A percentile compares a stretch with the other conserved stretches of the same genome.
These are phyloP conservation scores for Boletales sp. DNA, from an alignment of 768 basidiomycete genomes.

Conservation along the genomic window DNA sequence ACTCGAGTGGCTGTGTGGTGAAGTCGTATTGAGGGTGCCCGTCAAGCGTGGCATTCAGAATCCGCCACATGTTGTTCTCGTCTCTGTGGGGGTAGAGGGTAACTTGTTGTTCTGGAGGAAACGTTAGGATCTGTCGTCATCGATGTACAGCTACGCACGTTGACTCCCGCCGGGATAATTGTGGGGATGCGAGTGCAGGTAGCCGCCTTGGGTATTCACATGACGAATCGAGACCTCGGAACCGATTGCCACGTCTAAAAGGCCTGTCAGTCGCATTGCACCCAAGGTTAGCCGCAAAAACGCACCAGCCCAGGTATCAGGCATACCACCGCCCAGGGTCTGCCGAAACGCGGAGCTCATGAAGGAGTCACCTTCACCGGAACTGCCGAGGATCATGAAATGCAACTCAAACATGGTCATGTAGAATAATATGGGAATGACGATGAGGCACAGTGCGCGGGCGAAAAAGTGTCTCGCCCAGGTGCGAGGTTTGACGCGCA, in stretches of 20 bases:
- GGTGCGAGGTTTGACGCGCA: constrained; percentile 67
- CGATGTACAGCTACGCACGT: constrained; percentile 49
- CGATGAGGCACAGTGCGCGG: constrained; percentile 85
- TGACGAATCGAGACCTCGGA: constrained; percentile 84
- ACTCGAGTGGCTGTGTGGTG: constrained; percentile 49
- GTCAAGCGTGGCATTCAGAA: constrained; percentile 68
- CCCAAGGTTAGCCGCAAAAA: background rate
- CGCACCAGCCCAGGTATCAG: constrained; percentile 86
- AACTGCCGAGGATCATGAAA: constrained; percentile 82
- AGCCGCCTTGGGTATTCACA: constrained; percentile 97
- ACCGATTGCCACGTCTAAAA: constrained; percentile 77
- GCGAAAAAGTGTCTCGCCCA: constrained; percentile 87
- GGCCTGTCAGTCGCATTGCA: background rate
- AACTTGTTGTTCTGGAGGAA: constrained; percentile 84
- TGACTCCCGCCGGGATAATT: constrained; percentile 87
- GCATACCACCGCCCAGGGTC: constrained; percentile 84
- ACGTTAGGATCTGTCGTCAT: background rate
- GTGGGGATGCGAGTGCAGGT: constrained; percentile 91
- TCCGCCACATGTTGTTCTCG: constrained; percentile 89
- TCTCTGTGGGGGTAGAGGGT: constrained; percentile 99
- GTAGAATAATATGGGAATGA: constrained; percentile 82
- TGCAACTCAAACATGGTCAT: constrained; percentile 97
- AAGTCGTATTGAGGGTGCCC: constrained; percentile 45
- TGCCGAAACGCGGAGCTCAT: constrained; percentile 99
- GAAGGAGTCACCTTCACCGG: constrained; percentile 97